Percentiles rank a stretch among this genome's conserved stretches.
Conservation (phyloP, 179 eudicot genomes). For the Beta macrorhiza region DNA sequence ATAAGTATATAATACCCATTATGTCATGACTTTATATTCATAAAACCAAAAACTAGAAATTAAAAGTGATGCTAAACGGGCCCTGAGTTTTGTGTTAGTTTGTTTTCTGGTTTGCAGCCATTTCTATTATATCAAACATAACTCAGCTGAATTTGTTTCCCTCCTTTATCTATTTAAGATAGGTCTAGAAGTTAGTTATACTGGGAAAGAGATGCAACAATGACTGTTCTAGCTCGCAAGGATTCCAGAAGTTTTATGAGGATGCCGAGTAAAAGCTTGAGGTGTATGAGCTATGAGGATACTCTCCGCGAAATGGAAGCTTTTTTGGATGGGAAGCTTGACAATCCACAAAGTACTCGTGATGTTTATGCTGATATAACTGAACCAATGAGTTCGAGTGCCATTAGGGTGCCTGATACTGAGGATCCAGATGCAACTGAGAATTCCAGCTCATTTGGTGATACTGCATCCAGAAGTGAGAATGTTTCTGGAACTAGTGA, state of each 20-base stretch:
- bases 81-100: neutral
- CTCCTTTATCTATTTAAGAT: neutral
- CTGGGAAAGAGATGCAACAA: constrained; percentile 23
- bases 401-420: constrained; percentile 31
- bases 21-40: too few relatives aligned
- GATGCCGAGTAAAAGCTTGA: constrained; percentile 37
- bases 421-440: constrained; percentile 82
- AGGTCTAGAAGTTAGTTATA: constrained; percentile 13
- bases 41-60: too few relatives aligned
- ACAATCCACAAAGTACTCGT: constrained; percentile 25
- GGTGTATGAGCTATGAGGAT: constrained; percentile 40
- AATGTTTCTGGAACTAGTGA: constrained; percentile 61
- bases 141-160: neutral
- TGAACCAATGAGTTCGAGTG: constrained; percentile 34
- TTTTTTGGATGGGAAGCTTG: constrained; percentile 40
- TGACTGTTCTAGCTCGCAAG: constrained; percentile 34
- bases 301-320: constrained; percentile 38
- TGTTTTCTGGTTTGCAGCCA: neutral
- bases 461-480: constrained; percentile 60
- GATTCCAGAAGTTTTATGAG: constrained; percentile 23
- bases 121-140: neutral
- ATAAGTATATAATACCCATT: too few relatives aligned
- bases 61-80: too few relatives aligned
- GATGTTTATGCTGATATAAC: constrained; percentile 41
- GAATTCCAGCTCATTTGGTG: constrained; percentile 85